A percentile compares a stretch with the other conserved stretches of the same genome.
Evolutionary conservation across 1,284 basidiomycete genomes (phyloP).

Genomic region (Trichosporon coremiiforme): DNA sequence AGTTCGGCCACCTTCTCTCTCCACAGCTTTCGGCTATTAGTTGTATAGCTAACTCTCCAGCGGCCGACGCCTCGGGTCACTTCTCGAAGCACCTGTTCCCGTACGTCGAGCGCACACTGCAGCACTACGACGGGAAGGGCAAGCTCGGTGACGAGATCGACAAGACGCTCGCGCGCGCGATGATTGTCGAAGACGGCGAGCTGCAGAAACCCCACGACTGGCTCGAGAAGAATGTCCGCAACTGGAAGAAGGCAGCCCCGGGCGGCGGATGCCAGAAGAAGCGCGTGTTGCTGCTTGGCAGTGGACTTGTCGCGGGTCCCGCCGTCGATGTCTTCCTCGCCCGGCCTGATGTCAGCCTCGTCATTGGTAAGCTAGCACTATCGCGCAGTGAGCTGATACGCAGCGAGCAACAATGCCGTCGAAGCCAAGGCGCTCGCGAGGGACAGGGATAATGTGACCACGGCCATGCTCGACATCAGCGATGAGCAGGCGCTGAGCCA

Average conservation of each 20-base stretch:
- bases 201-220: conserved; percentile 64
- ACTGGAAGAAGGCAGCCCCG: conserved; percentile 47
- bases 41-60: conserved; percentile 32
- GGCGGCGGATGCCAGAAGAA: conserved; percentile 59
- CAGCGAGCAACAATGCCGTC: conserved; percentile 70
- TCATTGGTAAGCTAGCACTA: conserved; percentile 70
- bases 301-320: conserved; percentile 87
- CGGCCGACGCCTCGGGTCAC: conserved; percentile 71
- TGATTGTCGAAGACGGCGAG: conserved; percentile 66
- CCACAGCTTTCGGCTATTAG: too few species aligned
- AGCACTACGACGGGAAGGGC: conserved; percentile 29
- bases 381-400: conserved; percentile 24
- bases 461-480: conserved; percentile 66
- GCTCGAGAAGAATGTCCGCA: conserved; percentile 63
- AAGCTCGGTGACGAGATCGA: conserved; percentile 42
- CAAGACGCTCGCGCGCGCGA: conserved; percentile 67
- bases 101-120: conserved; percentile 65
- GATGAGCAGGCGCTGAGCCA: conserved; percentile 61
- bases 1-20: too few species aligned
- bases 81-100: conserved; percentile 70
- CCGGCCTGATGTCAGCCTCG: conserved; percentile 64
- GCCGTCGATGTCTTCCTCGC: conserved; percentile 72
- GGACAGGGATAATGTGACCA: conserved; percentile 64
- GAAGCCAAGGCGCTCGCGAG: conserved; percentile 66
- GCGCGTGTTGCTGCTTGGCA: conserved; percentile 78